These are phyloP conservation scores for Pelargonium fulgidum DNA, from an alignment of 441 rosid species.

Conservation along the genomic window DNA sequence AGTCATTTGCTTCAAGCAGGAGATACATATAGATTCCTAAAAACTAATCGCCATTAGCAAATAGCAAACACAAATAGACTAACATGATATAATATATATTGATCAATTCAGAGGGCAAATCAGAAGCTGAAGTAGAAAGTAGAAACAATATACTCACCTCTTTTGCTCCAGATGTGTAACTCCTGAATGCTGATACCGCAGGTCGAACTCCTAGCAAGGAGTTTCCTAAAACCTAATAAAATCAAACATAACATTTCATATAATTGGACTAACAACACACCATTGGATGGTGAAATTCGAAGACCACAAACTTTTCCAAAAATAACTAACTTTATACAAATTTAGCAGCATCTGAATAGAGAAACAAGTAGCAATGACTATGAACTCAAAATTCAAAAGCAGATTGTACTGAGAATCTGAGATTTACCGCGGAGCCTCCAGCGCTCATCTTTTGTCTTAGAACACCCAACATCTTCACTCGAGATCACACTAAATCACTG, in stretches of 20 bases:
- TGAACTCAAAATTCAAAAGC: neutral
- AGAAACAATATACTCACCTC: constrained; percentile 34
- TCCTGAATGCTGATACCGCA: constrained; percentile 27
- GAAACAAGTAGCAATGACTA: neutral
- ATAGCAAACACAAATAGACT: too few species aligned
- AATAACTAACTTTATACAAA: neutral
- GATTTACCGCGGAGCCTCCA: constrained; percentile 36
- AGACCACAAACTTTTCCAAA: neutral
- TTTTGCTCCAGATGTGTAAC: constrained; percentile 46
- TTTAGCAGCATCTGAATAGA: neutral
- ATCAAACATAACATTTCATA: constrained; percentile 3
- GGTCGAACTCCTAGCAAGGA: constrained; percentile 31
- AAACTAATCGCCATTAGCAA: neutral
- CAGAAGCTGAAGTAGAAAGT: neutral
- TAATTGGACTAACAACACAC: neutral
- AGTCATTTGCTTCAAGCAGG: neutral
- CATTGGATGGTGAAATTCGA: neutral
- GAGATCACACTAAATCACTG: constrained; percentile 9
- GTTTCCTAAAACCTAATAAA: constrained; percentile 26
- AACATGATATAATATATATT: neutral
- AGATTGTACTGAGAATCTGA: neutral
- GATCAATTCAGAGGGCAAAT: neutral
- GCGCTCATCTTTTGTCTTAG: constrained; percentile 34
- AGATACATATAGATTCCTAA: neutral
- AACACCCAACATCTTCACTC: constrained; percentile 46